Percentiles rank a stretch among this genome's conserved stretches.
These are phyloP conservation scores for Solanum dulcamara DNA, from an alignment of 257 asterid genomes.

Conservation along the genomic window DNA sequence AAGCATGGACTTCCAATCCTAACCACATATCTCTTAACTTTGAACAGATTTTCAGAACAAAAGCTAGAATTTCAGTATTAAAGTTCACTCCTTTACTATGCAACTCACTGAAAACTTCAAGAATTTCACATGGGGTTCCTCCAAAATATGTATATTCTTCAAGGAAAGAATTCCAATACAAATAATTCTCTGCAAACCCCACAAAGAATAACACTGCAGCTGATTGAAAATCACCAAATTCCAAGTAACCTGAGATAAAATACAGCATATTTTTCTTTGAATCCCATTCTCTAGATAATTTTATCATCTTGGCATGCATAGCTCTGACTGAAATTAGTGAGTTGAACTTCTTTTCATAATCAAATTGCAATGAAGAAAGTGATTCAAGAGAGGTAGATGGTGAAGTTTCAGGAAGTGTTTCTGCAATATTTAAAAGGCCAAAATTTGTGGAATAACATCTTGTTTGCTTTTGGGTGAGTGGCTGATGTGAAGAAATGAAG, in stretches of 20 bases:
- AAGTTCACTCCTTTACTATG: slow-evolving; percentile 37
- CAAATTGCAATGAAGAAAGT: slow-evolving; percentile 2
- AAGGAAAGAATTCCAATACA: slow-evolving; percentile 35
- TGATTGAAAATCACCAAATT: slow-evolving; percentile 35
- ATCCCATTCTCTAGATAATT: slow-evolving; percentile 14
- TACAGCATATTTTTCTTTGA: slow-evolving; percentile 26
- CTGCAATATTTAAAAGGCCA: slow-evolving; percentile 21
- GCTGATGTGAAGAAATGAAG: slow-evolving; percentile 14
- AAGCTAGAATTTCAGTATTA: slow-evolving; percentile 19
- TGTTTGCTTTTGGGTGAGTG: slow-evolving; percentile 2
- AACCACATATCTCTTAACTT: slow-evolving; percentile 21
- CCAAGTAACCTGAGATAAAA: slow-evolving; percentile 33
- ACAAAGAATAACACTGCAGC: slow-evolving; percentile 38
- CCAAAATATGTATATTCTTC: slow-evolving; percentile 31
- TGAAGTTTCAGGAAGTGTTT: slow-evolving; percentile 13
- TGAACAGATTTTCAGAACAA: slow-evolving; percentile 39
- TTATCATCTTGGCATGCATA: slow-evolving; percentile 55
- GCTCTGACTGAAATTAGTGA: slow-evolving; percentile 25
- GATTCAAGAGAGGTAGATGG: slow-evolving; percentile 9
- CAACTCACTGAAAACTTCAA: slow-evolving; percentile 28
- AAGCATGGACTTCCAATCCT: slow-evolving; percentile 46
- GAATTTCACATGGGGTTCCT: slow-evolving; percentile 43
- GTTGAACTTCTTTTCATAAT: slow-evolving; percentile 7
- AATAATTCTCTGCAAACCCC: slow-evolving; percentile 29
- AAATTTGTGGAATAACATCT: slow-evolving; percentile 9